These are phyloP conservation scores for Globisporangium spiculum DNA, from an alignment of 352 stramenopile genomes.

Conservation along the genomic window DNA sequence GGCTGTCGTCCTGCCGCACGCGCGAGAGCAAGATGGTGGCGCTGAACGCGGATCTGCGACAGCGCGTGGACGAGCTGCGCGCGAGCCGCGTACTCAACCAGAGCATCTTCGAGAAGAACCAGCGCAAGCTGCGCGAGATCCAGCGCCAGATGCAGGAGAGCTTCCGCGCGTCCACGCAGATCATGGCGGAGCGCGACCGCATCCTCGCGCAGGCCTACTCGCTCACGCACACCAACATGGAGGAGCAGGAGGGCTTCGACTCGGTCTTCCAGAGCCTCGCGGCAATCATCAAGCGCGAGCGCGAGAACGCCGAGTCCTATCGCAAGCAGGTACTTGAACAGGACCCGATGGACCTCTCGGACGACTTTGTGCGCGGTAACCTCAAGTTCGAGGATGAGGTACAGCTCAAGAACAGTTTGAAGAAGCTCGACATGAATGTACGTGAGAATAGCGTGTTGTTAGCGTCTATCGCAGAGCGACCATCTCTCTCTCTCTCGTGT, in stretches of 20 bases:
- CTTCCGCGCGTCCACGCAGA: conserved; percentile 64
- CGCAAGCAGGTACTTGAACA: conserved; percentile 76
- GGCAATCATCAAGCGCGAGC: conserved; percentile 68
- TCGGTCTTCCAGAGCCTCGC: conserved; percentile 70
- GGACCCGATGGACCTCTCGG: conserved; percentile 57
- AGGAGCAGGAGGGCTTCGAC: conserved; percentile 76
- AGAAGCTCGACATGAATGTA: conserved; percentile 61
- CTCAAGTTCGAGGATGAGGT: conserved; percentile 78
- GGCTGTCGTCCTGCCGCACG: conserved; percentile 63
- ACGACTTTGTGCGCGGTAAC: conserved; percentile 73
- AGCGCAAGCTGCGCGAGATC: conserved; percentile 67
- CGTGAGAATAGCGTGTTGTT: neutral
- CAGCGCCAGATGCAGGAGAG: conserved; percentile 76
- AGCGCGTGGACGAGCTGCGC: conserved; percentile 60
- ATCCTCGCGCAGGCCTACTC: conserved; percentile 67
- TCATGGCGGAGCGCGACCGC: conserved; percentile 71
- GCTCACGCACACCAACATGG: conserved; percentile 64
- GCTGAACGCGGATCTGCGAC: conserved; percentile 49
- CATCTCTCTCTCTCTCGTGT: neutral
- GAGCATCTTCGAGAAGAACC: conserved; percentile 79
- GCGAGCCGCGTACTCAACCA: conserved; percentile 64
- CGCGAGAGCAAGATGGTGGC: conserved; percentile 76
- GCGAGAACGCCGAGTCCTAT: conserved; percentile 73
- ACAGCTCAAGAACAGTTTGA: conserved; percentile 61
- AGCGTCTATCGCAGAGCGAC: neutral